A percentile compares a stretch with the other conserved stretches of the same genome.
These are phyloP conservation scores for Harringtonia aguacate DNA, from an alignment of 2,329 filamentous ascomycete species.

Conservation along the genomic window DNA sequence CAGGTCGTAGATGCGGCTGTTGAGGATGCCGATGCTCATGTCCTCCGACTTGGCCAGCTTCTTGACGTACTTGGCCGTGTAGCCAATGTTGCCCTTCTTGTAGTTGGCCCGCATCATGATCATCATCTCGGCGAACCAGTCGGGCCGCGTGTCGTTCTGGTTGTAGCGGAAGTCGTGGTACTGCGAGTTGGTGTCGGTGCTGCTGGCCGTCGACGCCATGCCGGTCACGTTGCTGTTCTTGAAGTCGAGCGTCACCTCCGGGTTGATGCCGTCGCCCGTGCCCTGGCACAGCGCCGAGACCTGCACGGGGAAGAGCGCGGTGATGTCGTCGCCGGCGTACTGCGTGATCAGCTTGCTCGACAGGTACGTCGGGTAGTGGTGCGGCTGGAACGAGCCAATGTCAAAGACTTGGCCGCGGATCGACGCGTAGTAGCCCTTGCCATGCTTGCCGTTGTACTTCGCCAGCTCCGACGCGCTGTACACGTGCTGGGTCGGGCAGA, in stretches of 20 bases:
- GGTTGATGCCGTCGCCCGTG: slow-evolving; percentile 51
- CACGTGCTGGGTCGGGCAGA: slow-evolving; percentile 87
- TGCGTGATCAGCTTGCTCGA: slow-evolving; percentile 56
- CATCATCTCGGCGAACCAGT: slow-evolving; percentile 93
- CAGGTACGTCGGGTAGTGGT: slow-evolving; percentile 63
- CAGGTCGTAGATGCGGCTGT: slow-evolving; percentile 77
- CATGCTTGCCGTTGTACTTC: slow-evolving; percentile 60
- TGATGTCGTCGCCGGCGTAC: slow-evolving; percentile 85
- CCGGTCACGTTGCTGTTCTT: slow-evolving; percentile 65
- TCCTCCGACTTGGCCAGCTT: slow-evolving; percentile 54
- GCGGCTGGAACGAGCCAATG: slow-evolving; percentile 58
- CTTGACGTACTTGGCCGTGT: slow-evolving; percentile 64
- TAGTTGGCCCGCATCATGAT: slow-evolving; percentile 64
- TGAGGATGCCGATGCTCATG: slow-evolving; percentile 66
- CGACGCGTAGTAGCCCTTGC: slow-evolving; percentile 56
- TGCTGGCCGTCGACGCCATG: slow-evolving; percentile 52
- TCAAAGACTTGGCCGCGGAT: slow-evolving; percentile 89
- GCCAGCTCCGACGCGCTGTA: slow-evolving; percentile 70
- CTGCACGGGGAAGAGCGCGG: slow-evolving; percentile 81
- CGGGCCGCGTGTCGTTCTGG: slow-evolving; percentile 69
- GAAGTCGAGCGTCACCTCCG: slow-evolving; percentile 76
- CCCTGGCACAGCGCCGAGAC: slow-evolving; percentile 87
- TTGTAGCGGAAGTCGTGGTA: slow-evolving; percentile 92
- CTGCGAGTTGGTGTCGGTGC: slow-evolving; percentile 58
- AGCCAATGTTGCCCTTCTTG: slow-evolving; percentile 81